These are phyloP conservation scores for Endogone sp. DNA, from an alignment of 192 early-diverging fungal species.

Conservation along the genomic window DNA sequence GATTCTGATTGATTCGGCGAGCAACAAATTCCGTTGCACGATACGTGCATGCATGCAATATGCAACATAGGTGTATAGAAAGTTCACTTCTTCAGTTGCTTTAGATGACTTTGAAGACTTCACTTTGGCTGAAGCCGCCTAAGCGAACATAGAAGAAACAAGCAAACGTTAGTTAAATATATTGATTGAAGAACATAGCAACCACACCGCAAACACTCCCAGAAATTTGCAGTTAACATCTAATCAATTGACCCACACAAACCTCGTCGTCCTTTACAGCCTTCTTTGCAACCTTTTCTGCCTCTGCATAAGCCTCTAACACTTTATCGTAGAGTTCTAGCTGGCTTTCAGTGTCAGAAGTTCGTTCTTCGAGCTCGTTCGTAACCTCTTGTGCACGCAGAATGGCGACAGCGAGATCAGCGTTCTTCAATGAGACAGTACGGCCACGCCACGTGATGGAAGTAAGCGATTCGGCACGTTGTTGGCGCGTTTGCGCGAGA, in stretches of 20 bases:
- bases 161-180: constrained; percentile 2
- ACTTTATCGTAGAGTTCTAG: constrained; percentile 51
- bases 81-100: constrained; percentile 49
- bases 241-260: no score
- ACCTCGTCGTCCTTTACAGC: constrained; percentile 57
- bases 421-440: constrained; percentile 35
- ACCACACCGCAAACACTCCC: no score
- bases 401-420: constrained; percentile 42
- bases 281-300: constrained; percentile 52
- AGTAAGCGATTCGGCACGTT: constrained; percentile 30
- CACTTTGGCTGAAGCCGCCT: constrained; percentile 55
- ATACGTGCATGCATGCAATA: constrained; percentile 48
- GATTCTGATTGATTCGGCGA: constrained; percentile 30
- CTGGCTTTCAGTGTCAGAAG: constrained; percentile 24
- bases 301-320: constrained; percentile 54
- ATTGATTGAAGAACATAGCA: neutral
- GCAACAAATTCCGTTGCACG: constrained; percentile 54
- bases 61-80: constrained; percentile 51
- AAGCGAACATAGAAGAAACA: constrained; percentile 18
- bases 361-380: constrained; percentile 13
- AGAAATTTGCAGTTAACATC: no score
- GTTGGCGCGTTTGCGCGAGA: constrained; percentile 36
- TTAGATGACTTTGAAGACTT: constrained; percentile 66
- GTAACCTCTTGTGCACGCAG: constrained; percentile 41
- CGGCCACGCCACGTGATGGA: constrained; percentile 46